These are phyloP conservation scores for Cryptomeria japonica DNA, from an alignment of 75 land plant genomes.

Conservation along the genomic window DNA sequence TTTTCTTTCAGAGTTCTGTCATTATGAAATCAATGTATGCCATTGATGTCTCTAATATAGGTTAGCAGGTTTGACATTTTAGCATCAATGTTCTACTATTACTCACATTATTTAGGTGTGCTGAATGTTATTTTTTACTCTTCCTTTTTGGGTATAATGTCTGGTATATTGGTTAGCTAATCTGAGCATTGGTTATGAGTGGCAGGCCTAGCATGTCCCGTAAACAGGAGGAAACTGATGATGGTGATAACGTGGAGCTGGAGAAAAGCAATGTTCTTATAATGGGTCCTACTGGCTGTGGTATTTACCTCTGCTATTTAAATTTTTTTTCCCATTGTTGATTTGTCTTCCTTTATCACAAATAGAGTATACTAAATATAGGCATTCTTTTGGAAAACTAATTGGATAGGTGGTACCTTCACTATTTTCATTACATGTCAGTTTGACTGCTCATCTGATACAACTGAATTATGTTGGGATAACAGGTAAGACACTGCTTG, in stretches of 20 bases:
- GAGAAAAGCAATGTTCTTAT: conserved; percentile 93
- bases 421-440: background rate
- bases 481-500: conserved; percentile 76
- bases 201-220: conserved; percentile 37
- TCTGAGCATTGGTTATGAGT: conserved; percentile 7
- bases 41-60: background rate
- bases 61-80: background rate
- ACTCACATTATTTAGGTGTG: background rate
- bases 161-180: background rate
- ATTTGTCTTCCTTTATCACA: conserved; percentile 25
- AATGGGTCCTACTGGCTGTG: conserved; percentile 54
- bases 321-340: background rate
- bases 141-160: background rate
- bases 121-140: background rate
- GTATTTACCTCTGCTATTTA: conserved; percentile 3
- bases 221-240: conserved; percentile 29
- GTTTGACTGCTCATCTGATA: background rate
- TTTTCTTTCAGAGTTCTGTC: background rate
- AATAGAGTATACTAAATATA: background rate
- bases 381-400: background rate
- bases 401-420: background rate
- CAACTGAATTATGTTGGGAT: background rate
- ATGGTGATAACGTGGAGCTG: conserved; percentile 73
- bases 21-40: background rate
- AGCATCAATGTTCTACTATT: background rate